Evolutionary conservation across 2,329 filamentous ascomycete species (phyloP), one percentile per base, ranked within the genome.

Genomic region (Diaporthe sp.): DNA sequence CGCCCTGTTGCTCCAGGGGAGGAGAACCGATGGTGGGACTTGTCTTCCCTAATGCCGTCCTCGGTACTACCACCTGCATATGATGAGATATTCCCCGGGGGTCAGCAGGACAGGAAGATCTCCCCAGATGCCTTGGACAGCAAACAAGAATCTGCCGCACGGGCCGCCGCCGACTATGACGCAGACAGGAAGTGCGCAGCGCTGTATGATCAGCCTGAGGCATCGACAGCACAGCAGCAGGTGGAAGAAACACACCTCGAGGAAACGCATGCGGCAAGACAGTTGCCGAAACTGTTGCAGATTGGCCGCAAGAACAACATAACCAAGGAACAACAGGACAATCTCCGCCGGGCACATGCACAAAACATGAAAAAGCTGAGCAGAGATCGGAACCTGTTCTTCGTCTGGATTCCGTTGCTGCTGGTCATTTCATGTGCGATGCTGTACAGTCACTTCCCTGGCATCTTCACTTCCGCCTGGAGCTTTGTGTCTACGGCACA

Each of bases 21-120:
- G 71, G 88, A 91, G 70, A 86, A 86, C 77, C 88, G 88, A 75
- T 94, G 93, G 92, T 94, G 92, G 90, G 92, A 93, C 79, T 84
- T 92, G 37, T 88, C 92, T 58, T 90, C 91, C 12, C 84, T 87
- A 50, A 86, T 88, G 78, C 83, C 84, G 69, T 82, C 83, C 51
- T 83, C 89, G 13, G 85, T 87, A 5, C 86, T 89, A 42, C 94
- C 94, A 12, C 94, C 94, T 13, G 90, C 94, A 0, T 97, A 97
- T 77, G 92, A 95, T 70, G 94, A 96, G 63, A 90, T 97, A 37
- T 97, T 92, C 81, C 94, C 93, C 47, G 84, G 85, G 53, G 82
- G 86, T 63, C 77, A 86, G 15, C 89, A 92, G 71, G 83, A 83
- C 42, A 92, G 93, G 81, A 87, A 89, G 30, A 56, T 78, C 73